Evolutionary conservation across 345 rosid genomes (phyloP).

Genomic region (Hypericum androsaemum): DNA sequence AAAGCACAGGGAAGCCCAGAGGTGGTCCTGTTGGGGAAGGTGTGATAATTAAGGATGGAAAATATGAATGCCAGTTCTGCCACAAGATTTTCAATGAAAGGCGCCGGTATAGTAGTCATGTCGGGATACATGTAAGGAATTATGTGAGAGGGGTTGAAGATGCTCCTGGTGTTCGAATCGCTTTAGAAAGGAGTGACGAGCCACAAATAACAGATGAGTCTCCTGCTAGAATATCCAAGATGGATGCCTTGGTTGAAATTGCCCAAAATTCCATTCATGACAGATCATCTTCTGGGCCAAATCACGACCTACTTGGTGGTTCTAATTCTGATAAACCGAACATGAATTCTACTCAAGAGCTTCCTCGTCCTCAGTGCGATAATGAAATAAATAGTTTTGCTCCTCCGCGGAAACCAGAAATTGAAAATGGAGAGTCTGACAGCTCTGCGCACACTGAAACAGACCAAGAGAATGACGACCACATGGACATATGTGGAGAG

Average conservation of each 20-base stretch:
- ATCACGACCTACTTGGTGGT: constrained; percentile 21
- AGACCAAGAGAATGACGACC: constrained; percentile 15
- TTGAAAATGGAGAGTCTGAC: constrained; percentile 18
- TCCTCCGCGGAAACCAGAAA: constrained; percentile 23
- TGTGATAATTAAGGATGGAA: constrained; percentile 61
- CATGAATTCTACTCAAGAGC: constrained; percentile 17
- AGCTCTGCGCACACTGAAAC: constrained; percentile 21
- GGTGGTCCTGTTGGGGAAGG: constrained; percentile 75
- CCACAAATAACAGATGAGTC: constrained; percentile 27
- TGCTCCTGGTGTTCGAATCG: constrained; percentile 26
- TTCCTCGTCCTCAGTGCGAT: constrained; percentile 25
- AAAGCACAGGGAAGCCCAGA: constrained; percentile 51
- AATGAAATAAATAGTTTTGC: constrained; percentile 31
- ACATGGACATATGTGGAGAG: constrained; percentile 17
- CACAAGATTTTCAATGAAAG: constrained; percentile 68
- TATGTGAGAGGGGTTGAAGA: constrained; percentile 56
- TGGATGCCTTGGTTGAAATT: constrained; percentile 77
- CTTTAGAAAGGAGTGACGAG: constrained; percentile 22
- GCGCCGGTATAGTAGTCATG: constrained; percentile 61
- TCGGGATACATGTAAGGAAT: constrained; percentile 64
- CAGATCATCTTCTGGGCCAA: constrained; percentile 23
- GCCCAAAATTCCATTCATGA: constrained; percentile 67
- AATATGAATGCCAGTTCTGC: constrained; percentile 74
- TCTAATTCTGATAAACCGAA: constrained; percentile 19
- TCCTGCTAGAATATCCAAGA: constrained; percentile 48